Evolutionary conservation across 371 early-diverging fungal genomes (phyloP), one percentile per base, ranked within the genome.

Genomic region (Phascolomyces articulosus): DNA sequence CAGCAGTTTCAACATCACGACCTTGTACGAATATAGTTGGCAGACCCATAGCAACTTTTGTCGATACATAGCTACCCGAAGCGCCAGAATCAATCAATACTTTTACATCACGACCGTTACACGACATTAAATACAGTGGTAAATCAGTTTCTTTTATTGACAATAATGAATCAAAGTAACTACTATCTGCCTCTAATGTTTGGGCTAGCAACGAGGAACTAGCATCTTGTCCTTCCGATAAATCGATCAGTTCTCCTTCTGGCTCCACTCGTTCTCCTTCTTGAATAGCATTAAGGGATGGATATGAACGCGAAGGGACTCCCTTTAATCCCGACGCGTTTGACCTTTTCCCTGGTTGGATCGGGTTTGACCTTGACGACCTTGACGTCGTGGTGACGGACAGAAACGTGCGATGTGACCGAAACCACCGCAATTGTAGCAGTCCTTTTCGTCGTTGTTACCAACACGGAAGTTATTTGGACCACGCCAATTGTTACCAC

Each of bases 1-100:
- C 65, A 1, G 59, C 65, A 2, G 60, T 58, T 40, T 65, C 55
- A 0, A 65, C 59, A 8, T 54, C 38, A 13, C 57, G 56, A 28
- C 21, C 21, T 11, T 10, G 54, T 26, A 54, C 54, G 4, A 16
- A 4, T 26, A 4, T 10, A 7, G 54, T 54, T 13, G 54, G 54
- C 54, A 54, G 21, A 3, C 16, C 13, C 16, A 7, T 54, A 4
- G 54, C 54, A 26, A 54, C 26, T 23, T 21, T 23, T 54, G 54
- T 6, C 16, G 26, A 3, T 7, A 54, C 54, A 54, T 54, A 54
- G 3, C 11, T 11, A 21, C 54, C 26, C 10, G 54, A 11, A 16
- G 54, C 54, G 21, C 54, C 44, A 44, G 44, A 20, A 44, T 44
- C 44, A 20, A 44, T 44, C 16, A 54, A 21, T 11, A 54, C 54